Evolutionary conservation across 1,284 basidiomycete genomes (phyloP).

Genomic region (Cutaneotrichosporon sp.): DNA sequence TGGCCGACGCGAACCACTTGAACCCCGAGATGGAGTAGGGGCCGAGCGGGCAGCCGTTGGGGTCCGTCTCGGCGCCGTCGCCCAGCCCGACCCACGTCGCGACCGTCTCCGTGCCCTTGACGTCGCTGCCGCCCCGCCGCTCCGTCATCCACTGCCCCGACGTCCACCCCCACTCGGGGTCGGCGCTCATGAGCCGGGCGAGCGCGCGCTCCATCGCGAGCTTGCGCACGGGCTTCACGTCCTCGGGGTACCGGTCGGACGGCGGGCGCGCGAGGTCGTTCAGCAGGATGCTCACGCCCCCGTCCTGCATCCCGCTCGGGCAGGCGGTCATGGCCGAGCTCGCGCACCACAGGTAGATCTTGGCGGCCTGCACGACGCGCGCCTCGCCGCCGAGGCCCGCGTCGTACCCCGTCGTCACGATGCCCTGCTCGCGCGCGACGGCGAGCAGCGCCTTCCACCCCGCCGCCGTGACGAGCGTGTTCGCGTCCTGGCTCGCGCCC

Average conservation of each 20-base stretch:
- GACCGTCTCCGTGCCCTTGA: constrained; percentile 72
- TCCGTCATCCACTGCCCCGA: constrained; percentile 86
- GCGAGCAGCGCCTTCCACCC: constrained; percentile 25
- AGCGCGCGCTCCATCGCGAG: constrained; percentile 15
- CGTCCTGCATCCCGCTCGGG: constrained; percentile 25
- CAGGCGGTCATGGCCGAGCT: constrained; percentile 17
- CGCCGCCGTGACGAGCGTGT: constrained; percentile 16
- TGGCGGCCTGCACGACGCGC: constrained; percentile 23
- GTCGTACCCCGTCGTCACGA: constrained; percentile 23
- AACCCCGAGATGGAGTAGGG: constrained; percentile 61
- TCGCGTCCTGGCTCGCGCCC: constrained; percentile 14
- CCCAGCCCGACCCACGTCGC: constrained; percentile 13
- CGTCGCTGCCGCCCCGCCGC: constrained; percentile 74
- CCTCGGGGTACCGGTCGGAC: not conserved
- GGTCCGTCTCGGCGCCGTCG: constrained; percentile 12
- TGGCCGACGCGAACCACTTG: constrained; percentile 83
- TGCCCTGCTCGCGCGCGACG: constrained; percentile 17
- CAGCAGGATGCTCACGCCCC: constrained; percentile 10
- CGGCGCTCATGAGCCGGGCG: constrained; percentile 29
- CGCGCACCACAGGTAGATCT: constrained; percentile 21
- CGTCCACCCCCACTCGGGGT: constrained; percentile 66
- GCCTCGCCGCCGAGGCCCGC: constrained; percentile 8
- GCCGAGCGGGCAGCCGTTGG: constrained; percentile 21
- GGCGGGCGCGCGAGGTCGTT: constrained; percentile 11
- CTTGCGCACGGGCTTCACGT: not conserved